Conservation (phyloP, 2,329 filamentous ascomycete genomes). For the Aspergillus jensenii region DNA sequence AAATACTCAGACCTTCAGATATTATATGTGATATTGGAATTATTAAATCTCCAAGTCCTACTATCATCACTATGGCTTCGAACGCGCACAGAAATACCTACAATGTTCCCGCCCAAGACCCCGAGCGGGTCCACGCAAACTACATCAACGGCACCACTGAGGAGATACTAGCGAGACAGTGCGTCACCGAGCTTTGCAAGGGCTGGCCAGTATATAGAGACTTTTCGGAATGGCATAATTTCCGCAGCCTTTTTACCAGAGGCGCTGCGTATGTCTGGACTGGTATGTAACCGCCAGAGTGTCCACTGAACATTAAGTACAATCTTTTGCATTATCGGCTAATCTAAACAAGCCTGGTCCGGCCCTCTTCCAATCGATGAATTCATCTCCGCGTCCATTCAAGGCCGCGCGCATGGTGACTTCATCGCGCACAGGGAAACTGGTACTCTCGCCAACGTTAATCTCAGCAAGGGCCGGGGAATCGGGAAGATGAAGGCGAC, state of each 20-base stretch:
- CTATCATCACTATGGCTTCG: too few relatives aligned
- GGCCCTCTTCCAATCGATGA: background rate
- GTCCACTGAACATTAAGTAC: too few relatives aligned
- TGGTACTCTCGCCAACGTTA: background rate
- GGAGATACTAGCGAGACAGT: background rate
- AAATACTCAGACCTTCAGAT: too few relatives aligned
- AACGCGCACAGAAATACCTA: too few relatives aligned
- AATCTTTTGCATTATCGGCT: too few relatives aligned
- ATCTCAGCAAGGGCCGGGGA: background rate
- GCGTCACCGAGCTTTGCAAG: background rate
- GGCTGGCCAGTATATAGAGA: background rate
- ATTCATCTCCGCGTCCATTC: background rate
- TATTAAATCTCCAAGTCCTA: too few relatives aligned
- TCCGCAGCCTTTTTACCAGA: background rate
- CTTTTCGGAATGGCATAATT: background rate
- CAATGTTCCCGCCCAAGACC: too few relatives aligned
- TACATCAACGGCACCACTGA: background rate
- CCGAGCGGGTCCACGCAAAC: too few relatives aligned
- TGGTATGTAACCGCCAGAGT: background rate
- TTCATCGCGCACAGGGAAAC: background rate
- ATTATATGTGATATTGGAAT: too few relatives aligned
- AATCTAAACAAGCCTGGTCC: background rate
- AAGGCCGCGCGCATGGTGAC: background rate
- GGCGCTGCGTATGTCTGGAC: background rate
- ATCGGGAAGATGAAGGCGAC: background rate